phyloP scores from a whole-genome alignment of 805 yeast species.

The Candida corydali region DNA sequence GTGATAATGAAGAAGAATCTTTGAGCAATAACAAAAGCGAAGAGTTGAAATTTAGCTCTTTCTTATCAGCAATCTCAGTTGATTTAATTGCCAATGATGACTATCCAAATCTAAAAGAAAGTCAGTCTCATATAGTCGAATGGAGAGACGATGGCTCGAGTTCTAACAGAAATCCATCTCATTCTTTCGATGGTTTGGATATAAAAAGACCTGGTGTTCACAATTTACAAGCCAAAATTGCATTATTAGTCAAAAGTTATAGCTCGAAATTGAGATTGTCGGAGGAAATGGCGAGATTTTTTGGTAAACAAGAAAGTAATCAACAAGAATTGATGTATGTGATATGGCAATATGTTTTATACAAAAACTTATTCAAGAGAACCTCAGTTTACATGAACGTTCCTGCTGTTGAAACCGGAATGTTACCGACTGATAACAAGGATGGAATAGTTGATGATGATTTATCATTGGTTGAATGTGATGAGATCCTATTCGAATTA shows the following conservation, averaged over 20 bases:
- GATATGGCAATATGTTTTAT: conserved; percentile 74
- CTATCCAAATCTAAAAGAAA: conserved; percentile 22
- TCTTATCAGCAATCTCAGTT: conserved; percentile 78
- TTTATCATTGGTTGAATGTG: conserved; percentile 34
- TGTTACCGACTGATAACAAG: conserved; percentile 8
- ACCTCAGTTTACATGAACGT: conserved; percentile 27
- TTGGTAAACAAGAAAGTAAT: conserved; percentile 75
- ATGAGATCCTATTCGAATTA: conserved; percentile 42
- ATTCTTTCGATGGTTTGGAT: conserved; percentile 79
- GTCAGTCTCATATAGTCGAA: conserved; percentile 55
- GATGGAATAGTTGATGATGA: conserved; percentile 26
- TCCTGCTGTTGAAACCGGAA: conserved; percentile 31
- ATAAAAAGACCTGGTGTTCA: conserved; percentile 70
- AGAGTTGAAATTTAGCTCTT: conserved; percentile 63
- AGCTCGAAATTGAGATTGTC: conserved; percentile 65
- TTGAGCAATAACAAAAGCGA: conserved; percentile 9
- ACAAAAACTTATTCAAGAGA: conserved; percentile 50
- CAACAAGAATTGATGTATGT: conserved; percentile 81
- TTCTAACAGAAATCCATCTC: conserved; percentile 10
- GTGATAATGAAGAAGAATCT: conserved; percentile 27
- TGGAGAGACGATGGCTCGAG: conserved; percentile 72
- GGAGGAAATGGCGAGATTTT: conserved; percentile 58
- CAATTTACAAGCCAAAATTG: conserved; percentile 59
- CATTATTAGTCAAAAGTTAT: conserved; percentile 63
- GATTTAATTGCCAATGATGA: conserved; percentile 54